Evolutionary conservation across 1,284 basidiomycete species (phyloP), one percentile per base, ranked within the genome.

Genomic region (Hypsizygus ulmarius): DNA sequence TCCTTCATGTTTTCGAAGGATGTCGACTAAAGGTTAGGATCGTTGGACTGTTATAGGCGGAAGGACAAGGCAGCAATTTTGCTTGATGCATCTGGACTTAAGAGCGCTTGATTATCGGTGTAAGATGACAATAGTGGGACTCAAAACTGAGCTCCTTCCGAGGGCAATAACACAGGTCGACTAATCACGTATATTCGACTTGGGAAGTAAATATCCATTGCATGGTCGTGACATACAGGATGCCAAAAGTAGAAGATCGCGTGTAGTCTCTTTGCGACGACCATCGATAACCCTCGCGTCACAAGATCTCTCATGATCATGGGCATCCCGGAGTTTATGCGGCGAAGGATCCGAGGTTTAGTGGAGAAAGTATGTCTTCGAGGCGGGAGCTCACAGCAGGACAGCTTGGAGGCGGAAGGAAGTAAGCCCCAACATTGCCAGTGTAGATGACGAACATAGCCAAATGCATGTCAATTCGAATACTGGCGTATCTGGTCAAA

Each of bases 331-430:
- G 19, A 38, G n/a, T 49, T 55, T 55, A 46, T 47, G 34, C 55
- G 54, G 55, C 36, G 27, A 47, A 51, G 52, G 42, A 53, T 52
- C 57, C 60, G 60, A 61, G 36, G 49, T 59, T 58, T 56, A 12
- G 12, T 28, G 11, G 14, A 36, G 19, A 10, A 3, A 16, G n/a
- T 28, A 7, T 6, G 14, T 10, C 14, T n/a, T 43, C 16, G 19
- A 10, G n/a, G 7, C 21, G 29, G 19, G 4, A 12, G 14, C 8
- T n/a, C 27, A 30, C 16, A 9, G 32, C 21, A n/a, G n/a, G n/a
- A n/a, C n/a, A n/a, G n/a, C n/a, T n/a, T 32, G 30, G 5, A 29
- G 5, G 28, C 30, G 25, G 9, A 25, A 7, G 21, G 7, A 7
- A 25, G 21, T 25, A 3, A 25, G 3, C 21, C 21, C 21, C 7